Base-by-base conservation (phyloP, 1,139 yeast genomes). In the Debaryomycetaceae sp. region DNA sequence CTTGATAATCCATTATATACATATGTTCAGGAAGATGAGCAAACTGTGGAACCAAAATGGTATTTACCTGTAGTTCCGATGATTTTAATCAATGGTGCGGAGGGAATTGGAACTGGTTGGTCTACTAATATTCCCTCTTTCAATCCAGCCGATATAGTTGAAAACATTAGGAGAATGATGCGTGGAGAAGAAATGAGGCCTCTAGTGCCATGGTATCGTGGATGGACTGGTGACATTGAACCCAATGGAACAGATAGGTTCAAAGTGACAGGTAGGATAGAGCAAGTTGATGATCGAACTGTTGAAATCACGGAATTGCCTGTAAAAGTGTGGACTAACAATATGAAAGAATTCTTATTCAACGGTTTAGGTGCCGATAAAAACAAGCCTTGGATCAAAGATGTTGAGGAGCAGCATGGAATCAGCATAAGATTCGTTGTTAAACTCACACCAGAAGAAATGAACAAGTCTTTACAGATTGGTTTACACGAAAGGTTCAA, bases 31-130 rank as follows among this genome's bases (percentile, higher is more conserved):
- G 98, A 91, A 60, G 98, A 94, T 65, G 98, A 89, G 52, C 83
- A 80, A 51, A 83, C 94, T 0, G 96, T 92, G 17, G 98, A 94
- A 59, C 99, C 99, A 0, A 91, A 87, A 55, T 88, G 95, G 92
- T 94, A 89, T 59, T 70, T 87, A 30, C 99, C 99, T 1, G 81
- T 94, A 17, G 55, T 94, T 37, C 99, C 99, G 4, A 87, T 89
- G 89, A 60, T 92, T 26, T 72, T 94, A 46, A 96, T 94, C 6
- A 94, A 94, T 59, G 99, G 99, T 42, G 76, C 94, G 7, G 98
- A 94, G 65, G 99, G 99, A 67, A 94, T 94, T 61, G 99, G 99
- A 50, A 91, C 98, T 37, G 99, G 98, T 52, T 94, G 98, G 98
- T 87, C 96, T 46, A 89, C 98, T 1, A 82, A 79, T 46, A 85